Evolutionary conservation across 2,329 filamentous ascomycete genomes (phyloP).

Genomic region (Cladosporium sp.): DNA sequence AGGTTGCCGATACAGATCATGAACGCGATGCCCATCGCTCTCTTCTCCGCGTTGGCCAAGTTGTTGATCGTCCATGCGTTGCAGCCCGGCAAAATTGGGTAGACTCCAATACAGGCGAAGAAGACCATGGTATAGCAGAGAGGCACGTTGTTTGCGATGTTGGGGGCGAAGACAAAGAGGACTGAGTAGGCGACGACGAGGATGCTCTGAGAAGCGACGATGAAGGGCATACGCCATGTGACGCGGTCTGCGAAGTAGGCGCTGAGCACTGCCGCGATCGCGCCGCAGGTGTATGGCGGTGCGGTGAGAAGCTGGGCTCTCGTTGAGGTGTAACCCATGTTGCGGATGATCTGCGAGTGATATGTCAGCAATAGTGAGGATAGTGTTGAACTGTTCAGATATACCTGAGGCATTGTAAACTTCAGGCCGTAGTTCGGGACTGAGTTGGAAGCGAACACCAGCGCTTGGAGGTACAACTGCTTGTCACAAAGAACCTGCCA

Average conservation of each 20-base stretch:
- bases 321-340: conserved; percentile 28
- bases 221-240: conserved; percentile 36
- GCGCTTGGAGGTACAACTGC: conserved; percentile 29
- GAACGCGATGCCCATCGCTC: conserved; percentile 44
- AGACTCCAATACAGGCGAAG: conserved; percentile 33
- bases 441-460: conserved; percentile 29
- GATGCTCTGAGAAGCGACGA: conserved; percentile 29
- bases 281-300: conserved; percentile 34
- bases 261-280: conserved; percentile 33
- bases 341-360: conserved; percentile 3
- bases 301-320: conserved; percentile 31
- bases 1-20: conserved; percentile 35
- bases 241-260: conserved; percentile 35
- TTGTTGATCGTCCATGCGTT: conserved; percentile 37
- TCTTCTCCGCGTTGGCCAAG: conserved; percentile 35
- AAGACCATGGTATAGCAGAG: conserved; percentile 33
- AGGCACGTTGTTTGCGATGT: conserved; percentile 18
- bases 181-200: conserved; percentile 33
- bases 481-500: conserved; percentile 23
- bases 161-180: conserved; percentile 28
- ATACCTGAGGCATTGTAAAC: conserved; percentile 53
- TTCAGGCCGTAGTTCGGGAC: conserved; percentile 38
- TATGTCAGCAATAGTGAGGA: background rate
- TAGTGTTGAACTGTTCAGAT: conserved; percentile 1
- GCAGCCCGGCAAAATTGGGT: conserved; percentile 33